Base-by-base conservation (phyloP, 257 asterid genomes). In the Ilex asprella region DNA sequence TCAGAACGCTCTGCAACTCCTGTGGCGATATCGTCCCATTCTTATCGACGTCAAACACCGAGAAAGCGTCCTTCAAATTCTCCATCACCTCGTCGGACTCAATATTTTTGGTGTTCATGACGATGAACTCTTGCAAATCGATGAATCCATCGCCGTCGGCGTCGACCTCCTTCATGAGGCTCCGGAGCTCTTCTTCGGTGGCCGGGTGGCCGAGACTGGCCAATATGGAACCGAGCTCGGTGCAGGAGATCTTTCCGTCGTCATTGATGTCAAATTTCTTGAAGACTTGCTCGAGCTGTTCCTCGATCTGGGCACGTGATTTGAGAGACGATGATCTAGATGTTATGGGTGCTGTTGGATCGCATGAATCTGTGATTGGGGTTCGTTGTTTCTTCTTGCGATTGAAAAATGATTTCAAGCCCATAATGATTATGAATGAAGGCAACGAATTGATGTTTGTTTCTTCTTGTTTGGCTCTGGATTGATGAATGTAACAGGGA, bases 121-220 rank as follows among this genome's bases (percentile, higher is more conserved):
- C 55, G 15, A 50, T 71, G 78, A 76, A 71, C 67, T 72, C 81
- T 0, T 43, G 41, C 54, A 68, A 10, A 10, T 72, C 75, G 49
- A 76, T 49, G 70, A 39, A 75, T 2, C 80, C 80, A 66, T 75
- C 76, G 32, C 80, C 73, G 64, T 75, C 67, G 16, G 58, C 54
- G 53, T 75, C 80, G 39, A 75, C 49, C 55, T 61, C 70, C 67
- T 51, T 51, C 71, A 74, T 74, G 30, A 74, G 39, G 2, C 62
- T 49, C 15, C 5, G 56, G 16, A 69, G 55, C 63, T 74, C 78
- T 11, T 60, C 78, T 21, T 41, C 53, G 16, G 67, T 32, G 16
- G 68, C 57, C 12, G 51, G 43, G 29, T 72, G 53, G 39, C 75
- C 66, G 27, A 70, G 75, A 51, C 50, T 59, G 50, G 27, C 30